phyloP scores from a whole-genome alignment of 2,329 filamentous ascomycete genomes.

The Microdochium bolleyi region DNA sequence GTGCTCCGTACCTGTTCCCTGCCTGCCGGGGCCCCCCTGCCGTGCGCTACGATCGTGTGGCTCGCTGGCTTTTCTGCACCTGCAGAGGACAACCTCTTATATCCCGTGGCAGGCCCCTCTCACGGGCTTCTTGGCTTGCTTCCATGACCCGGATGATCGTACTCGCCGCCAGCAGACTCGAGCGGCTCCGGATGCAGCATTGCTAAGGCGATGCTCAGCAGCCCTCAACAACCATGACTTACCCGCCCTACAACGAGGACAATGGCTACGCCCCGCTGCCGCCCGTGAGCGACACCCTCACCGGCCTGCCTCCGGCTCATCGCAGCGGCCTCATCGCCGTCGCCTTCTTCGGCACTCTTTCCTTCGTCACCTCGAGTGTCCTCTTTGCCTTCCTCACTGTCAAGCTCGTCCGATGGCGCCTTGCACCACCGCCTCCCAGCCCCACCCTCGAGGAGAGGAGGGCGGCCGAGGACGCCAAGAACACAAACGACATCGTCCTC shows the following conservation, averaged over 20 bases:
- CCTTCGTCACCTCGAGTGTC: conserved; percentile 2
- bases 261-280: background rate
- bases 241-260: background rate
- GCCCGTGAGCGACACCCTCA: background rate
- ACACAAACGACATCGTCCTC: background rate
- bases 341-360: conserved; percentile 4
- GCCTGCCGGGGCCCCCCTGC: too few relatives aligned
- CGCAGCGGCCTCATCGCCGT: conserved; percentile 7
- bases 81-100: too few relatives aligned
- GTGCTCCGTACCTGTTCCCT: too few relatives aligned
- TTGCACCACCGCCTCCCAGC: background rate
- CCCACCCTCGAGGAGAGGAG: background rate
- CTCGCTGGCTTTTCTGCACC: too few relatives aligned
- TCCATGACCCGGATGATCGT: too few relatives aligned
- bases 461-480: background rate
- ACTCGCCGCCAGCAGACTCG: too few relatives aligned
- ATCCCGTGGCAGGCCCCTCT: too few relatives aligned
- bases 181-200: background rate
- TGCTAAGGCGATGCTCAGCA: too few relatives aligned
- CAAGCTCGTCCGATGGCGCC: conserved; percentile 11
- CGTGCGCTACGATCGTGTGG: too few relatives aligned
- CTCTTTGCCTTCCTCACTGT: conserved; percentile 5
- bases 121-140: too few relatives aligned
- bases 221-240: background rate
- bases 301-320: background rate